A percentile compares a stretch with the other conserved stretches of the same genome.
phyloP scores from a whole-genome alignment of 2,329 filamentous ascomycete genomes.

The Byssochlamys sp. region DNA sequence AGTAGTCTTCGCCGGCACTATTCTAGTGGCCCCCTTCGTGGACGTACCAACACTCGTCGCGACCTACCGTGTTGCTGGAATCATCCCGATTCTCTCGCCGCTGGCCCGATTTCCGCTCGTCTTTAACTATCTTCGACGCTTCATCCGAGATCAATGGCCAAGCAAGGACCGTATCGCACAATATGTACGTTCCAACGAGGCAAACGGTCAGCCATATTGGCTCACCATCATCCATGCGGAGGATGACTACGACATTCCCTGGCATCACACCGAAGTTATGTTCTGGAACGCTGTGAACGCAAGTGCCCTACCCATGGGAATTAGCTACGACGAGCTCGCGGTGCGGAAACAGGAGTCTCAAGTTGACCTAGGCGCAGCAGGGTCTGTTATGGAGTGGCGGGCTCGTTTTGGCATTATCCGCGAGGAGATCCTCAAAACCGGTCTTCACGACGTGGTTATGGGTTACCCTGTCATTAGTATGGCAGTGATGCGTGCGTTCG shows the following conservation, averaged over 20 bases:
- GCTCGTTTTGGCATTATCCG: conserved; percentile 42
- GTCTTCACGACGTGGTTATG: conserved; percentile 51
- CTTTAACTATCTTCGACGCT: conserved; percentile 38
- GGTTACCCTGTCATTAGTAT: conserved; percentile 46
- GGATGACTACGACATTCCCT: conserved; percentile 27
- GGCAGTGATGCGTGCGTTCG: conserved; percentile 43
- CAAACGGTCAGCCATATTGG: conserved; percentile 15
- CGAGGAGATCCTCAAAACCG: conserved; percentile 47
- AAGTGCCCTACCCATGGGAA: conserved; percentile 19
- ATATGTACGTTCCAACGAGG: conserved; percentile 28
- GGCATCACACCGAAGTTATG: conserved; percentile 33
- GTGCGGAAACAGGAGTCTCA: conserved; percentile 32
- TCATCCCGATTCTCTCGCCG: conserved; percentile 46
- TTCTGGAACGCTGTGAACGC: conserved; percentile 51
- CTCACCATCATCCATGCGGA: conserved; percentile 27
- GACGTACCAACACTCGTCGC: conserved; percentile 45
- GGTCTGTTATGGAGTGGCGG: conserved; percentile 41
- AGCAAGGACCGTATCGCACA: conserved; percentile 41
- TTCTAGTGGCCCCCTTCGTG: conserved; percentile 50
- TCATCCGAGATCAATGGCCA: conserved; percentile 44
- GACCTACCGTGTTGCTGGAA: conserved; percentile 50
- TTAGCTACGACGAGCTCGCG: conserved; percentile 40
- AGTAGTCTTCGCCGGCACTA: conserved; percentile 43
- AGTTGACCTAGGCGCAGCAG: conserved; percentile 39
- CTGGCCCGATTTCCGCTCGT: conserved; percentile 40